Evolutionary conservation across 1,284 basidiomycete genomes (phyloP), one percentile per base, ranked within the genome.

Genomic region (Vanrija sp.): DNA sequence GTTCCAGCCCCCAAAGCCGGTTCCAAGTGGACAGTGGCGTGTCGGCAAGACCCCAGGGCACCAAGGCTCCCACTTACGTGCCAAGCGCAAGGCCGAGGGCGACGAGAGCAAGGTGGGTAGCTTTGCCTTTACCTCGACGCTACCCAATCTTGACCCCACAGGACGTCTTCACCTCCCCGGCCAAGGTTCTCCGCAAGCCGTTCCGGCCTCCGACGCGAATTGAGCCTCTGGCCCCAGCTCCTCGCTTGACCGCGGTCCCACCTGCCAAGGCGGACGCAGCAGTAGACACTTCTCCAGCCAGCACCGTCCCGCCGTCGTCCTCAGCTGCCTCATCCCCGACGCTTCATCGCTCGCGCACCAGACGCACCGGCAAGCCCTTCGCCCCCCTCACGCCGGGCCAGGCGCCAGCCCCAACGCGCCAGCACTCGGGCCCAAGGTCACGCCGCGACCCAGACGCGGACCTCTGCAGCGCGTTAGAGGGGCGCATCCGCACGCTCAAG

Each of bases 31-130:
- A 4, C 68, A 72, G 51, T 71, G 69, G 70, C 58, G 63, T n/a
- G 67, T 68, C 1, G 67, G 69, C 9, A 66, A 64, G 43, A 61
- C 50, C 7, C 70, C 70, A 3, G 70, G 70, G 1, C 65, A 67
- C 55, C 67, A 69, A 51, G 70, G 70, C 5, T 64, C 65, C 10
- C 60, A 65, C 51, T 54, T 62, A 50, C 52, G 52, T 3, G 38
- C 54, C 23, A 55, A 54, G 21, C 46, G 55, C 10, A 44, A 39
- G 3, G 23, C 40, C 4, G 46, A 48, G 18, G 43, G 25, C 4
- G 23, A 14, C 21, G 39, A 51, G 19, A 40, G 15, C 42, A 21
- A 51, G 28, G 50, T 49, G 43, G n/a, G 52, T 43, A 16, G 5
- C 12, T 5, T 18, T 18, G 21, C 21, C 21, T n/a, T 16, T 21